phyloP scores from a whole-genome alignment of 495 filamentous ascomycete genomes.

The Aspergillus diversus region DNA sequence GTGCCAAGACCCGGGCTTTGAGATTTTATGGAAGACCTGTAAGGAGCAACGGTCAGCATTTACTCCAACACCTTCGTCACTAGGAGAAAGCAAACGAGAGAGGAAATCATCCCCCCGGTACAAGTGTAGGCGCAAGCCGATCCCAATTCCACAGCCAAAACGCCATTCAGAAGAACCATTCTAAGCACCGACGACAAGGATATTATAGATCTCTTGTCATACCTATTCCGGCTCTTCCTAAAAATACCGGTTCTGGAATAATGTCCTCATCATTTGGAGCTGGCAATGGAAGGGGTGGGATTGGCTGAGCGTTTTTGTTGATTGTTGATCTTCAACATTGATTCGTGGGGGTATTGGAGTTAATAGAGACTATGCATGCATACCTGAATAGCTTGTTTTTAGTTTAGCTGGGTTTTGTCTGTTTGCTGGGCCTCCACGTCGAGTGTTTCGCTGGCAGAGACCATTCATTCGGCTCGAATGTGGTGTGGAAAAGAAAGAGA shows the following conservation, averaged over 20 bases:
- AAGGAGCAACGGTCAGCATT: background rate
- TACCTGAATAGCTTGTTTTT: too few relatives aligned
- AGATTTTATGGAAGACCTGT: too few relatives aligned
- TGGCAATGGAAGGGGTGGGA: conserved; percentile 17
- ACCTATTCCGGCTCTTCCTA: conserved; percentile 61
- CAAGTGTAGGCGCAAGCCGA: conserved; percentile 15
- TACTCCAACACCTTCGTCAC: too few relatives aligned
- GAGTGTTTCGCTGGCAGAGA: too few relatives aligned
- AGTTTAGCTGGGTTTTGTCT: too few relatives aligned
- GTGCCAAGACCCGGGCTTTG: too few relatives aligned
- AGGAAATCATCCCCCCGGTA: background rate
- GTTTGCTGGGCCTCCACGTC: too few relatives aligned
- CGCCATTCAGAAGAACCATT: conserved; percentile 53
- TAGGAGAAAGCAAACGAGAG: too few relatives aligned
- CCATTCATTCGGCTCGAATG: too few relatives aligned
- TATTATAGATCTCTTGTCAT: conserved; percentile 35
- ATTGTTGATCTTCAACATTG: conserved; percentile 13
- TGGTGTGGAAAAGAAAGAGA: too few relatives aligned
- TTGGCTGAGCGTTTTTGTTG: conserved; percentile 2
- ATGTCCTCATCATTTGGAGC: conserved; percentile 50
- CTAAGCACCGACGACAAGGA: conserved; percentile 55
- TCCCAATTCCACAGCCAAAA: conserved; percentile 16
- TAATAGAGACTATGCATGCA: too few relatives aligned
- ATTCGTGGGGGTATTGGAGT: too few relatives aligned
- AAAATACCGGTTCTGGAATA: conserved; percentile 47